Evolutionary conservation across 495 filamentous ascomycete genomes (phyloP), one percentile per base, ranked within the genome.

Genomic region (Penicillium argentinense): DNA sequence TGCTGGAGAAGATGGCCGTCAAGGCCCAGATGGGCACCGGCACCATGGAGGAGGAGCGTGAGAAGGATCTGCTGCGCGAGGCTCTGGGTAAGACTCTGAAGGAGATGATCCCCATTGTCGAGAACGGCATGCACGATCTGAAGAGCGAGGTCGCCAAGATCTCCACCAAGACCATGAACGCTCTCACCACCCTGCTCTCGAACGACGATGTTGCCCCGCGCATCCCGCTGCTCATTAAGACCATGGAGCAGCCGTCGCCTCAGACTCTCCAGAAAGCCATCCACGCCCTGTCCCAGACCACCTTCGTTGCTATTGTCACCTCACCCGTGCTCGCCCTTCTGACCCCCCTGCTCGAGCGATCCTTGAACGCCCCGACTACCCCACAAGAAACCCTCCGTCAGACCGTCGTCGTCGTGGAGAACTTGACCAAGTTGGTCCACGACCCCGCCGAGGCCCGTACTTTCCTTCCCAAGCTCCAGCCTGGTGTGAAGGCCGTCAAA

Each of bases 321-420:
- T 97, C 93, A n/a, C 93, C 93, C 14, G 93, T 97, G 3, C 82
- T 99, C 19, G 93, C 93, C n/a, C 83, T 99, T 7, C 81, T 99
- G 23, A 99, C 93, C 3, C 93, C 93, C 25, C 86, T 97, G 48
- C 82, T 99, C 17, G 95, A 97, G 65, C 83, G 93, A 46, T 87
- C 91, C 9, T 80, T 97, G 37, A 96, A 95, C 68, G 88, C 86
- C 29, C 93, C 92, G 4, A 76, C 79, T 9, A 99, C 93, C 7
- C 80, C 87, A 11, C 93, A 98, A 68, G 93, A 98, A 71, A 93
- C 97, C 3, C 75, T 97, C 24, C 85, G 93, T 25, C 95, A 97
- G 64, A 95, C 92, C 3, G 90, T 95, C 16, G 88, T 97, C 13
- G 95, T 99, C n/a, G 89, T 95, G 22, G 93, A 99, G 73, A 99